Base-by-base conservation (phyloP, 495 filamentous ascomycete genomes). In the Neurospora sp. region DNA sequence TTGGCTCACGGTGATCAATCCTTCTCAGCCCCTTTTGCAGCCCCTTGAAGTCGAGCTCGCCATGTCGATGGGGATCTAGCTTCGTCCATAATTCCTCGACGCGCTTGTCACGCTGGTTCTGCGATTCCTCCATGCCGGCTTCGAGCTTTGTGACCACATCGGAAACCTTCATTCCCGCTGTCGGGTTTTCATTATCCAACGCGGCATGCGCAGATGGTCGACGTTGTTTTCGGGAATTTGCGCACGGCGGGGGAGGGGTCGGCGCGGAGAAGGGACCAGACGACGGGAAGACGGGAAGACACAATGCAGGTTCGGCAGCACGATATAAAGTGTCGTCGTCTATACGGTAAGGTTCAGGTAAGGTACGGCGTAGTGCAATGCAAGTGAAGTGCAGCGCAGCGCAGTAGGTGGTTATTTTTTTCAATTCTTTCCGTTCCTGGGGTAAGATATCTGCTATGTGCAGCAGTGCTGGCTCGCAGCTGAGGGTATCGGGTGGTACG, bases 1-100 rank as follows among this genome's bases (percentile, higher is more conserved):
- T 44, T 44, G 69, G 81, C 93, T 86, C 85, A 96, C 94, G 96
- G 81, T 99, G 96, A 81, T 99, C 94, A 73, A 98, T 93, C 80
- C 90, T 91, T 80, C 84, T 90, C 74, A 99, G 81, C 16, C 96
- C 96, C 80, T 89, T 92, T 81, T 93, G 92, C 72, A 99, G 83
- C 20, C 90, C 93, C 78, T 89, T 89, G 70, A 93, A 82, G 83
- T 98, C 94, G 74, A 99, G 83, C 79, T 92, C 88, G 41, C 94
- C 93, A 72, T 91, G 89, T 45, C 87, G 87, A 73, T 87, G 87
- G 69, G 90, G 90, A 79, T 97, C 94, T 75, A 99, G 86, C 70
- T 87, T 89, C 73, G 82, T 82, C 94, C 94, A 98, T 73, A 98
- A 87, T 77, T 88, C 85, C 79, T 91, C 91, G 75, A 97, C 87